Evolutionary conservation across 2,329 filamentous ascomycete species (phyloP), one percentile per base, ranked within the genome.

Genomic region (Botryosphaeria dothidea): DNA sequence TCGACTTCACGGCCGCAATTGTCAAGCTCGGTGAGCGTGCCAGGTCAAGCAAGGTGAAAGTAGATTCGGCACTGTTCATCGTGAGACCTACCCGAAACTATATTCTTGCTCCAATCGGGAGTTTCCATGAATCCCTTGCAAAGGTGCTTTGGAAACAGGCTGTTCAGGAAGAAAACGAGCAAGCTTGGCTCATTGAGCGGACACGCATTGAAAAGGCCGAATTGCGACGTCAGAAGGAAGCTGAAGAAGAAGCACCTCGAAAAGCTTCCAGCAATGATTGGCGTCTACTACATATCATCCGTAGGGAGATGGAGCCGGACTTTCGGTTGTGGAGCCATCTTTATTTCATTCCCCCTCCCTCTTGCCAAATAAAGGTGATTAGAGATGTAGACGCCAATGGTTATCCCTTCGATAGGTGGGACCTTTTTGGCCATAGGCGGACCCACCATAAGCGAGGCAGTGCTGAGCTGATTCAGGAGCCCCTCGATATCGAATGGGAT

Each of bases 341-440:
- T 13, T 34, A 54, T 49, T 31, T 8, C 6, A 38, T 56, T 2
- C 25, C 38, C 11, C 49, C n/a, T 9, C 49, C 61, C 5, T 13
- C 27, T 3, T 21, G 38, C 25, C 31, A 45, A 11, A 11, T 19
- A 23, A 34, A 36, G 19, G 38, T 19, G 4, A 54, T 45, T 2
- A 21, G n/a, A 1, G 52, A 77, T 19, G 66, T 68, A 25, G 80
- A 82, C 56, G 73, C 76, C 0, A 78, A 81, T 61, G 81, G 80
- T 5, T 31, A 72, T 0, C 62, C 62, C 0, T 80, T 82, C 56
- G 74, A 78, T 57, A 77, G 80, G 4, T 48, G 79, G 1, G 68
- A 75, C 1, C 64, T 77, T 4, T 79, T 83, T 66, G 17, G 61
- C 15, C 62, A 64, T 23, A 17, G 36, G 5, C 46, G 58, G 3